Evolutionary conservation across 2,329 filamentous ascomycete species (phyloP).

Genomic region (Beauveria sp.): DNA sequence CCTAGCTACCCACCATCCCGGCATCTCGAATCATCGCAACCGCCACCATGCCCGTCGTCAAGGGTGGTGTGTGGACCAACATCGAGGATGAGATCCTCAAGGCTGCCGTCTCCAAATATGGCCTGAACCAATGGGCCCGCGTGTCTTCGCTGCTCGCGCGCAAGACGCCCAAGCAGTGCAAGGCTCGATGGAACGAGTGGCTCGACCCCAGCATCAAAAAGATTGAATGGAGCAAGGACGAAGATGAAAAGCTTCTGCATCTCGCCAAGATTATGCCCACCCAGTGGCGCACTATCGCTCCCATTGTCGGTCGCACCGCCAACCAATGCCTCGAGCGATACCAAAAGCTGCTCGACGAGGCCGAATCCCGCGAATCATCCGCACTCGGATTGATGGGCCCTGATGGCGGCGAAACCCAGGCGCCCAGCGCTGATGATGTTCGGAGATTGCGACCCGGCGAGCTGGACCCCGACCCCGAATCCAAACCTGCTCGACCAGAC

Average conservation of each 20-base stretch:
- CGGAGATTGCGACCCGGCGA: slow-evolving; percentile 83
- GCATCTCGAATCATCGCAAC: slow-evolving; percentile 11
- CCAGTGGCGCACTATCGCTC: slow-evolving; percentile 97
- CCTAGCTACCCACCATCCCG: not conserved
- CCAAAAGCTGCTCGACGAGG: slow-evolving; percentile 92
- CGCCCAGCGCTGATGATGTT: slow-evolving; percentile 88
- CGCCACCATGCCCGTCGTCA: slow-evolving; percentile 60
- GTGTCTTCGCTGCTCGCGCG: slow-evolving; percentile 94
- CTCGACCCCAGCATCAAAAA: slow-evolving; percentile 96
- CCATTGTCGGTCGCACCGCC: slow-evolving; percentile 90
- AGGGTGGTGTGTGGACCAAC: slow-evolving; percentile 69
- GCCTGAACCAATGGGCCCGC: slow-evolving; percentile 95
- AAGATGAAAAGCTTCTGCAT: slow-evolving; percentile 94
- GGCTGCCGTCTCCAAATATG: slow-evolving; percentile 89
- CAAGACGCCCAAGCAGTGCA: slow-evolving; percentile 98
- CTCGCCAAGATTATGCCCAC: slow-evolving; percentile 98
- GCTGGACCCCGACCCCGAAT: slow-evolving; percentile 94
- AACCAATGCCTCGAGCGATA: slow-evolving; percentile 97
- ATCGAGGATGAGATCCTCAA: slow-evolving; percentile 95
- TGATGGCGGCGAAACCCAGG: slow-evolving; percentile 76
- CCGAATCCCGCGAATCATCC: slow-evolving; percentile 80
- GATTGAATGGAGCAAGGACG: slow-evolving; percentile 97
- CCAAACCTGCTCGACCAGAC: slow-evolving; percentile 89
- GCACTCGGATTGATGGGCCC: slow-evolving; percentile 78
- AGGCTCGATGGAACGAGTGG: slow-evolving; percentile 98